A percentile compares a stretch with the other conserved stretches of the same genome.
phyloP scores from a whole-genome alignment of 2,329 filamentous ascomycete genomes.

The Fusarium sp. region DNA sequence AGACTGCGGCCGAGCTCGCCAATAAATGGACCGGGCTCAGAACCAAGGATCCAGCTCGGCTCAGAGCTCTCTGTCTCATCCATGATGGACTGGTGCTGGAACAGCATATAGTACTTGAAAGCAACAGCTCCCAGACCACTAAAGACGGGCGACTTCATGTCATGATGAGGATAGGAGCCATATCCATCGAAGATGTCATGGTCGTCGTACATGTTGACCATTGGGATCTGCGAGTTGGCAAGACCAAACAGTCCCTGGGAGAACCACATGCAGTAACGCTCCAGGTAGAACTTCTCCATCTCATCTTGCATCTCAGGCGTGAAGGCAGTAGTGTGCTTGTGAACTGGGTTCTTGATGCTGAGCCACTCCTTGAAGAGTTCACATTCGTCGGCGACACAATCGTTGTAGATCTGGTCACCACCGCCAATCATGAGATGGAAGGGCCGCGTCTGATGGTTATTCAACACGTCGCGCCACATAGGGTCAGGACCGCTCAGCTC shows the following conservation, averaged over 20 bases:
- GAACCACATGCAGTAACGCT: conserved; percentile 94
- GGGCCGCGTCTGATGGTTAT: conserved; percentile 88
- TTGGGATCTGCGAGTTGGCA: conserved; percentile 93
- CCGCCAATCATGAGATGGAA: conserved; percentile 99
- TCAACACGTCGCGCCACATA: conserved; percentile 95
- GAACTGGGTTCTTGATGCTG: conserved; percentile 79
- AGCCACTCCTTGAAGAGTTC: conserved; percentile 86
- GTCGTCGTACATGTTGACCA: conserved; percentile 98
- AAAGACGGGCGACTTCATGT: conserved; percentile 92
- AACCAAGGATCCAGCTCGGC: conserved; percentile 90
- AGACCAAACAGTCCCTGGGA: conserved; percentile 95
- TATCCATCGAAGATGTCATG: conserved; percentile 94
- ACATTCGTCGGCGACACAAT: conserved; percentile 81
- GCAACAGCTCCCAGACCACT: conserved; percentile 89
- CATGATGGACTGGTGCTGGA: conserved; percentile 91
- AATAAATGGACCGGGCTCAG: conserved; percentile 88
- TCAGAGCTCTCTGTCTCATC: conserved; percentile 86
- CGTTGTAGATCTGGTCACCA: conserved; percentile 97
- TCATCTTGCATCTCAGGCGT: conserved; percentile 87
- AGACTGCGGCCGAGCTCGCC: conserved; percentile 85
- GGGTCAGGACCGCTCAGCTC: conserved; percentile 93
- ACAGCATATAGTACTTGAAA: conserved; percentile 99
- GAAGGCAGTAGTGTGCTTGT: conserved; percentile 85
- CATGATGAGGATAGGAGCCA: conserved; percentile 90
- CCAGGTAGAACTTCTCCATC: conserved; percentile 87